These are phyloP conservation scores for Furcasterigmium furcatum DNA, from an alignment of 2,329 filamentous ascomycete genomes.

Conservation along the genomic window DNA sequence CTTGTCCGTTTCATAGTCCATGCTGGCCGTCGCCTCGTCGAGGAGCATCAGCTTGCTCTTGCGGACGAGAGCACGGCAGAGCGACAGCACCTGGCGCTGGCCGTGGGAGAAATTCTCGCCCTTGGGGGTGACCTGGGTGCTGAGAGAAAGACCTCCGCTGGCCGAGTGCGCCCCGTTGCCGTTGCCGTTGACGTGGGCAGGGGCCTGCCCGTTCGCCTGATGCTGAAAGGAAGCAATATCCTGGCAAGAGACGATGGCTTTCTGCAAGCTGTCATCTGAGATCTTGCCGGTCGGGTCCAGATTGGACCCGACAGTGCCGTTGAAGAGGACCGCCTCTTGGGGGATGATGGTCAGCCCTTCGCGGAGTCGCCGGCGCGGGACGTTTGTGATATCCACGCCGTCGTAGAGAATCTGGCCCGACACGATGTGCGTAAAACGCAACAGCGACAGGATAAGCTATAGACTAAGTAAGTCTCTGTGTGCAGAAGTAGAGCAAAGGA, in stretches of 20 bases:
- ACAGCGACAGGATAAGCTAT: conserved; percentile 45
- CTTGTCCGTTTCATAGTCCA: conserved; percentile 55
- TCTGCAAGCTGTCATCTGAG: conserved; percentile 48
- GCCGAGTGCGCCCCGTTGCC: neutral
- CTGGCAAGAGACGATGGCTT: conserved; percentile 60
- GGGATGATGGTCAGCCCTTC: conserved; percentile 56
- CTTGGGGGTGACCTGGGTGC: conserved; percentile 46
- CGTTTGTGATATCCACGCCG: conserved; percentile 50
- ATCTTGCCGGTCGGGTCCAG: conserved; percentile 62
- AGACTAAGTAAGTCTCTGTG: neutral
- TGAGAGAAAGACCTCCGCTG: conserved; percentile 28
- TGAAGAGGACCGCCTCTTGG: conserved; percentile 56
- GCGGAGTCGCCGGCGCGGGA: conserved; percentile 47
- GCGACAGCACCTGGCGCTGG: conserved; percentile 55
- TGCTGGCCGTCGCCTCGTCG: conserved; percentile 58
- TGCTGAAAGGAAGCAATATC: conserved; percentile 51
- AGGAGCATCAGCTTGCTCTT: conserved; percentile 53
- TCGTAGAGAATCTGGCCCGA: conserved; percentile 53
- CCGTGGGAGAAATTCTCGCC: conserved; percentile 56
- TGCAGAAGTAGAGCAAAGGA: neutral
- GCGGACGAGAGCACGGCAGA: conserved; percentile 53
- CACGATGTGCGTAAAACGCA: conserved; percentile 50
- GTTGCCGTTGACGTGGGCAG: conserved; percentile 6
- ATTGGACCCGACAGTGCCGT: conserved; percentile 50
- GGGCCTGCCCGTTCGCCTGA: conserved; percentile 20